These are phyloP conservation scores for Rhizopogon rudus DNA, from an alignment of 768 basidiomycete species.

Conservation along the genomic window DNA sequence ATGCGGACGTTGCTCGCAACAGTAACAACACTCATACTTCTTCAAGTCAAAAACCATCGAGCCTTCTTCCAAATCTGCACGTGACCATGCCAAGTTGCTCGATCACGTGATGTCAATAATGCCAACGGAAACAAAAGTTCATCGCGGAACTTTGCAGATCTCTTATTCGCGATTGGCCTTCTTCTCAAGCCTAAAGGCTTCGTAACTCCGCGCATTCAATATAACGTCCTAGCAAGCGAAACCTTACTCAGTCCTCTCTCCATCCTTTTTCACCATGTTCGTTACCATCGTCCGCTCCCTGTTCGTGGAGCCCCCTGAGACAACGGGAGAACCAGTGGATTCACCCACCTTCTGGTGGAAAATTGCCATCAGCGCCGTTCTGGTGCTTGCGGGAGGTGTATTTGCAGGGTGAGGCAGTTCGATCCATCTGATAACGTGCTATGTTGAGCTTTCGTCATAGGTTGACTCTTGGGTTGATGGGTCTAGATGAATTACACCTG, in stretches of 20 bases:
- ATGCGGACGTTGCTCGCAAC: neutral
- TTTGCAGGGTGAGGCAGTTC: slow-evolving; percentile 76
- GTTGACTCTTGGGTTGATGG: slow-evolving; percentile 90
- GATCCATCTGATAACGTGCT: neutral
- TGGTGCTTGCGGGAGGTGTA: slow-evolving; percentile 85
- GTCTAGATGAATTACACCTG: slow-evolving; percentile 86
- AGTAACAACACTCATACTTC: neutral
- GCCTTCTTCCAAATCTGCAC: neutral
- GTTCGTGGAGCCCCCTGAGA: neutral
- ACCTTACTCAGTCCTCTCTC: neutral
- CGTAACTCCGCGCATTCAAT: neutral
- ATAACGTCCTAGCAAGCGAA: neutral
- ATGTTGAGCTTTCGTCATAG: slow-evolving; percentile 30
- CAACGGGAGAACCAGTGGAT: slow-evolving; percentile 29
- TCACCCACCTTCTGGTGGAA: slow-evolving; percentile 75
- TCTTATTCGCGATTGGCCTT: neutral
- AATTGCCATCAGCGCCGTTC: slow-evolving; percentile 53
- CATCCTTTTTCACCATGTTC: slow-evolving; percentile 11
- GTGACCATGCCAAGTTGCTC: neutral
- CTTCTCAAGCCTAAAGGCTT: neutral
- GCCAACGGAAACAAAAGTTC: too few species aligned
- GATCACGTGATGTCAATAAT: too few species aligned
- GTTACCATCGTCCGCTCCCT: slow-evolving; percentile 4
- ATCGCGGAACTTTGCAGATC: too few species aligned
- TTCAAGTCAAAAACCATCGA: neutral